A percentile compares a stretch with the other conserved stretches of the same genome.
phyloP scores from a whole-genome alignment of 805 yeast species.

The Metschnikowia colocasiae region DNA sequence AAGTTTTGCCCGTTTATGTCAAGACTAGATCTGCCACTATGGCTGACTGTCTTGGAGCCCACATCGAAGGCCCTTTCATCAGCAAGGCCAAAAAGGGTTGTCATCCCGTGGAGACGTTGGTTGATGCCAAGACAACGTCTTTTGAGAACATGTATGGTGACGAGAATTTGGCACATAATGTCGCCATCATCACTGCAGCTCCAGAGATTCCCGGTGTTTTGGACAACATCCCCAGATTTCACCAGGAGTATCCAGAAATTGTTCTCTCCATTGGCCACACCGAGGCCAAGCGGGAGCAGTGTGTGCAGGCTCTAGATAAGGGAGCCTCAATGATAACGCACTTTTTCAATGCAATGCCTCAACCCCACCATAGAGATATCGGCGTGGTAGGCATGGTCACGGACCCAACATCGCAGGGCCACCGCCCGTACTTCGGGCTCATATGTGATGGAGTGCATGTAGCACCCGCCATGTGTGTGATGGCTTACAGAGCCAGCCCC shows the following conservation, averaged over 20 bases:
- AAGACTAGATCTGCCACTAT: constrained; percentile 29
- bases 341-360: constrained; percentile 60
- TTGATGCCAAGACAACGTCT: constrained; percentile 27
- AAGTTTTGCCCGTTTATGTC: constrained; percentile 43
- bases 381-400: constrained; percentile 52
- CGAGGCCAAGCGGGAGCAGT: constrained; percentile 36
- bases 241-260: constrained; percentile 24
- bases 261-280: constrained; percentile 49
- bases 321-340: constrained; percentile 63
- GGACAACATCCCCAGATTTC: constrained; percentile 37
- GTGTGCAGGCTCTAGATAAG: constrained; percentile 41
- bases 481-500: constrained; percentile 50
- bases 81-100: constrained; percentile 48
- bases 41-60: constrained; percentile 54
- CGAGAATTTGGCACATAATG: constrained; percentile 31
- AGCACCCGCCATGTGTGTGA: constrained; percentile 48
- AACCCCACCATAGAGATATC: constrained; percentile 55
- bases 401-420: constrained; percentile 20
- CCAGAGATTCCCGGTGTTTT: constrained; percentile 48
- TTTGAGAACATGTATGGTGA: constrained; percentile 38
- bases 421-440: constrained; percentile 48
- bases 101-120: constrained; percentile 46
- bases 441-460: constrained; percentile 60
- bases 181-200: constrained; percentile 48
- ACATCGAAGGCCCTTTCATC: constrained; percentile 58